Percentiles rank a stretch among this genome's conserved stretches.
These are phyloP conservation scores for Alloteropsis semialata DNA, from an alignment of 176 grass and related monocot species.

Conservation along the genomic window DNA sequence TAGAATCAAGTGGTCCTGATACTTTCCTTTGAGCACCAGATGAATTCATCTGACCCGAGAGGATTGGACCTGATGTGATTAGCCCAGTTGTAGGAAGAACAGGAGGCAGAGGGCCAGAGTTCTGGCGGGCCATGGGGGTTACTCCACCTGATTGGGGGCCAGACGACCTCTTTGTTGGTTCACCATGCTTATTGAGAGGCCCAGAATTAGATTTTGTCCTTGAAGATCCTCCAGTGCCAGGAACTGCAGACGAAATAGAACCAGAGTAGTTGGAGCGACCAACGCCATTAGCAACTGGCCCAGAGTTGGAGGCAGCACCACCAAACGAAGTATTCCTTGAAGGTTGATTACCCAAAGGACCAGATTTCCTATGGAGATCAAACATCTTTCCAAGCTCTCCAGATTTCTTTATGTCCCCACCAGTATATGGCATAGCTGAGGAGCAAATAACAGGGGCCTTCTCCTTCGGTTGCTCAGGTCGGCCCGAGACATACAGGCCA, in stretches of 20 bases:
- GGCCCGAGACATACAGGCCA: conserved; percentile 93
- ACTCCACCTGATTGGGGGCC: conserved; percentile 81
- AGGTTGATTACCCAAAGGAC: conserved; percentile 61
- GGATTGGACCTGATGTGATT: conserved; percentile 85
- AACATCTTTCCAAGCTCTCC: conserved; percentile 89
- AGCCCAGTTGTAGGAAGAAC: conserved; percentile 78
- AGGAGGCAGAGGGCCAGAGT: conserved; percentile 63
- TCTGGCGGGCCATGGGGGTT: conserved; percentile 68
- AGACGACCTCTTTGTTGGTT: conserved; percentile 64
- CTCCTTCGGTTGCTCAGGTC: conserved; percentile 79
- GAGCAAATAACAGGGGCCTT: conserved; percentile 71
- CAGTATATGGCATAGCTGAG: conserved; percentile 82
- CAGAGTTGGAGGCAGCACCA: conserved; percentile 54
- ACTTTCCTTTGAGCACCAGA: conserved; percentile 61
- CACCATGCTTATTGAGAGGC: conserved; percentile 86
- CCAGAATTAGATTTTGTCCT: conserved; percentile 93
- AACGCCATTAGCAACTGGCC: conserved; percentile 47
- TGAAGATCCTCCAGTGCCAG: conserved; percentile 53
- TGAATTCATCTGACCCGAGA: conserved; percentile 62
- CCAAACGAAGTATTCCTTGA: conserved; percentile 59
- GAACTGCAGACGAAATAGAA: conserved; percentile 55
- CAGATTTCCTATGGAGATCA: conserved; percentile 73
- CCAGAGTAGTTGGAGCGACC: conserved; percentile 64
- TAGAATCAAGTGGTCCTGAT: conserved; percentile 53
- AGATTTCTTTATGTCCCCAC: conserved; percentile 84